Conservation (phyloP, 2,329 filamentous ascomycete genomes). For the Ophiostoma quercus region DNA sequence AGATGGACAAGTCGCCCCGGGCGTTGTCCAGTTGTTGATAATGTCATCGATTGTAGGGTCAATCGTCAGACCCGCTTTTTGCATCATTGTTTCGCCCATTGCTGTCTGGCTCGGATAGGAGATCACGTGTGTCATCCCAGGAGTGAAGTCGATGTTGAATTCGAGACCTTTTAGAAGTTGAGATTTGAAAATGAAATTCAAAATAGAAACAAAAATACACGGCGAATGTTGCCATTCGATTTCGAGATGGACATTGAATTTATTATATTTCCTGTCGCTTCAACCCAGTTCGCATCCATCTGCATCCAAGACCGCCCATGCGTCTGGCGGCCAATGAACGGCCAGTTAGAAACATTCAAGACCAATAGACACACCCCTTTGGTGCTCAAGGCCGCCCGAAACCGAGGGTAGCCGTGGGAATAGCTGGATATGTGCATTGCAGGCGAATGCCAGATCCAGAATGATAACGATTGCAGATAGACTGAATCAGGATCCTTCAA, state of each 20-base stretch:
- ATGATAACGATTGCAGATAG: not conserved
- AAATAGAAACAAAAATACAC: not conserved
- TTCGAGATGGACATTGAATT: not conserved
- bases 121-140: not conserved
- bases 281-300: not conserved
- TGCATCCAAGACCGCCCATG: not conserved
- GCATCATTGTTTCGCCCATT: constrained; percentile 9
- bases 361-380: not conserved
- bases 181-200: too few relatives aligned
- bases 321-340: not conserved
- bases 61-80: constrained; percentile 14
- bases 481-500: not conserved
- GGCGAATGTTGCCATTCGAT: not conserved
- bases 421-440: not conserved
- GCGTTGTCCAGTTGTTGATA: constrained; percentile 8
- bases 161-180: too few relatives aligned
- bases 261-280: not conserved
- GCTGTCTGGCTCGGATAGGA: not conserved
- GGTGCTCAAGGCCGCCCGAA: constrained; percentile 4
- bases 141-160: not conserved
- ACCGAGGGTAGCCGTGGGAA: constrained; percentile 1
- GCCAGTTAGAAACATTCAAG: too few relatives aligned
- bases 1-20: constrained; percentile 12
- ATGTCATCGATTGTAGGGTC: constrained; percentile 9
- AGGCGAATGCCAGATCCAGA: not conserved